phyloP scores from a whole-genome alignment of 352 stramenopile species.

The Phytopythium oedochilum region DNA sequence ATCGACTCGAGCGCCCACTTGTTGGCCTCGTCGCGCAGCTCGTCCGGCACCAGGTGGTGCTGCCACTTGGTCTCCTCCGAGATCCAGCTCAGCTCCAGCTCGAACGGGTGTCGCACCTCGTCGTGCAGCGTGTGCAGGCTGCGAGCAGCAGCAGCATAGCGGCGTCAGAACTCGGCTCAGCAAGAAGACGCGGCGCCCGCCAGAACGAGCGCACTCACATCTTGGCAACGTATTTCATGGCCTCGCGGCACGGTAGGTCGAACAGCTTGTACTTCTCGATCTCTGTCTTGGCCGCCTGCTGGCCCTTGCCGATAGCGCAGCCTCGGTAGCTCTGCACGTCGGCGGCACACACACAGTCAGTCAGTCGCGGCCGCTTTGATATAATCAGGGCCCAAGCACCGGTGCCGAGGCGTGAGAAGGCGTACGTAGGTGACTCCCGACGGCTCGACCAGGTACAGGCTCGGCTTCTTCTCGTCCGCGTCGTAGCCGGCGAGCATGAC shows the following conservation, averaged over 20 bases:
- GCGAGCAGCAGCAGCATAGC: neutral
- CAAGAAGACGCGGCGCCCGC: neutral
- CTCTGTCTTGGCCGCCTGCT: slow-evolving; percentile 98
- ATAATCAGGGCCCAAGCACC: neutral
- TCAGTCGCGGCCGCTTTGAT: neutral
- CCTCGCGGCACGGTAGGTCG: slow-evolving; percentile 93
- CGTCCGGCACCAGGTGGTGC: slow-evolving; percentile 92
- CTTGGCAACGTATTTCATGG: slow-evolving; percentile 97
- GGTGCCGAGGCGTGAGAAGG: slow-evolving; percentile 4
- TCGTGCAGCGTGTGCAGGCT: slow-evolving; percentile 96
- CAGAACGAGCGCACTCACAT: slow-evolving; percentile 78
- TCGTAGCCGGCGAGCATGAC: slow-evolving; percentile 96
- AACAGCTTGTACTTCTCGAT: slow-evolving; percentile 98
- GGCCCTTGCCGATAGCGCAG: slow-evolving; percentile 95
- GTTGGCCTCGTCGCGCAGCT: slow-evolving; percentile 83
- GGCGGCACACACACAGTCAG: neutral
- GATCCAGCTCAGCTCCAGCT: slow-evolving; percentile 98
- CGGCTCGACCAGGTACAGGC: slow-evolving; percentile 91
- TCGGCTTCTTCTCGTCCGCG: slow-evolving; percentile 85
- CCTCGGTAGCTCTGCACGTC: slow-evolving; percentile 93
- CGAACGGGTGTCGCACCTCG: slow-evolving; percentile 97
- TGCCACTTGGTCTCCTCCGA: slow-evolving; percentile 94
- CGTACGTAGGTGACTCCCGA: slow-evolving; percentile 89
- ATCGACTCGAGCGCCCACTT: slow-evolving; percentile 83
- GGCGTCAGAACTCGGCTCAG: neutral